Evolutionary conservation across 345 rosid genomes (phyloP), one percentile per base, ranked within the genome.

Genomic region (Kandelia obovata): DNA sequence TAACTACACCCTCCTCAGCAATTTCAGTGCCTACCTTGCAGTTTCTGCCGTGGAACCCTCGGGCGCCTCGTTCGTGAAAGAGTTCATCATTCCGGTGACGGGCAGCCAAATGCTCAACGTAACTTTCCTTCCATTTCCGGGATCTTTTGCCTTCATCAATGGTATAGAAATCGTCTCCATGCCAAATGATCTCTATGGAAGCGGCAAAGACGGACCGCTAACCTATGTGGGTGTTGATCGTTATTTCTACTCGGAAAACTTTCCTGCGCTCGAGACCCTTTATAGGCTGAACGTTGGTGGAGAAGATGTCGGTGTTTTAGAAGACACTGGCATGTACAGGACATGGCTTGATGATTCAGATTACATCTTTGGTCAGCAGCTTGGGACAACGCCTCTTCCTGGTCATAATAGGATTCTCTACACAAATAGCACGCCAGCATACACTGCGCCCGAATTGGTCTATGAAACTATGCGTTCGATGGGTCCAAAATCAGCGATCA

Each of bases 141-240:
- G 56, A 27, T 67, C 80, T 10, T 73, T 43, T 10, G 82, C 80
- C 16, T 78, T 78, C 21, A 47, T 81, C 8, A 78, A 81, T 7
- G 85, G 80, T 16, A 78, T 81, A 17, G 85, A 81, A 68, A 53
- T 78, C 0, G 85, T 78, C 25, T 77, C 84, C 62, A 75, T 81
- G 72, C 81, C 81, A 0, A 66, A 71, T 26, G 2, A 53, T 60
- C 68, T 64, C 25, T 76, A 75, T 16, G 34, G 23, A 16, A 35
- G 23, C 9, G 71, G 30, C 4, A 56, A 53, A 4, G 66, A 52
- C 26, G 23, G 6, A 5, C 3, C 1, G 3, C 56, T 37, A n/a
- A 64, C 13, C 43, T 32, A 30, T 52, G 62, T 62, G 17, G 46
- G 43, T 55, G 5, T 8, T 39, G 47, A 25, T 8, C 43, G 20